Evolutionary conservation across 441 rosid species (phyloP).

Genomic region (Geranium incanum): DNA sequence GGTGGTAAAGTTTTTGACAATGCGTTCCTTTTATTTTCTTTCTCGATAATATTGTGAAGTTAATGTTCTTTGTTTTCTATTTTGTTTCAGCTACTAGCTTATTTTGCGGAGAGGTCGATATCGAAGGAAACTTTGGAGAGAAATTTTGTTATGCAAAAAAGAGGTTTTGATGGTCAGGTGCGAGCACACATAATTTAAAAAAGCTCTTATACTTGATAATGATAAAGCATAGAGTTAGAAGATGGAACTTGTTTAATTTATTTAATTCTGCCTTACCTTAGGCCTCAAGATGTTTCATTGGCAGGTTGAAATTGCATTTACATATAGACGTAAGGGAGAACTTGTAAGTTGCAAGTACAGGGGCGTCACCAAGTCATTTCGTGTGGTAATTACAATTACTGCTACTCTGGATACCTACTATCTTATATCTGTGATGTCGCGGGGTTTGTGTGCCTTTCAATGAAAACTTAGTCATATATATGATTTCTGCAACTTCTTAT

Average conservation of each 20-base stretch:
- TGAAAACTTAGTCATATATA: too few species aligned
- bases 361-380: constrained; percentile 55
- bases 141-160: constrained; percentile 71
- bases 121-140: constrained; percentile 57
- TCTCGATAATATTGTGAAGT: constrained; percentile 16
- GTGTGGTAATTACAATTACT: constrained; percentile 48
- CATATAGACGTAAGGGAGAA: constrained; percentile 58
- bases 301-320: constrained; percentile 27
- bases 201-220: not conserved
- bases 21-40: not conserved
- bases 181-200: not conserved
- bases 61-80: constrained; percentile 10
- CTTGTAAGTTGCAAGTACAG: constrained; percentile 90
- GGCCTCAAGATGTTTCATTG: not conserved
- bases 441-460: not conserved
- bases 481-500: not conserved
- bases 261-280: not conserved
- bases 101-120: constrained; percentile 68
- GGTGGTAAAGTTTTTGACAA: not conserved
- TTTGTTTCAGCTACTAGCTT: constrained; percentile 57
- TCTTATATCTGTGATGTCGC: not conserved
- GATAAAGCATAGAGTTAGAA: constrained; percentile 10
- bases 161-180: constrained; percentile 53
- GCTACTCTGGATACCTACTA: constrained; percentile 5
- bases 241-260: not conserved